These are phyloP conservation scores for Ceratocystis papillata DNA, from an alignment of 2,329 filamentous ascomycete species.

Conservation along the genomic window DNA sequence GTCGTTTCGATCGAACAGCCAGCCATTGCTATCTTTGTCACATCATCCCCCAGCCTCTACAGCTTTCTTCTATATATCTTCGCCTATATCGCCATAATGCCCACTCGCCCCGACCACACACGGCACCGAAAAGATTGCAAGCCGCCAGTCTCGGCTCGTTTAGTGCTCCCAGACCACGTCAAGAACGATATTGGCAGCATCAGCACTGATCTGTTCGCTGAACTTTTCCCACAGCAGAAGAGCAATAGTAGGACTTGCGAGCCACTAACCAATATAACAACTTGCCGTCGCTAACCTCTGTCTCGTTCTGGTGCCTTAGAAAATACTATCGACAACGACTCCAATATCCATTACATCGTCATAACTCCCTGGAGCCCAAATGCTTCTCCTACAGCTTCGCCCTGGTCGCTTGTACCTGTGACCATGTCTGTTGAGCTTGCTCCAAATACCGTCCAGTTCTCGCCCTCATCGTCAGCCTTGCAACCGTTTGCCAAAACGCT, in stretches of 20 bases:
- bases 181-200: conserved; percentile 77
- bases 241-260: conserved; percentile 10
- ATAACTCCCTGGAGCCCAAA: conserved; percentile 62
- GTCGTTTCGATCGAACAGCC: too few relatives aligned
- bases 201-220: conserved; percentile 73
- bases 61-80: not conserved
- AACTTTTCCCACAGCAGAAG: conserved; percentile 54
- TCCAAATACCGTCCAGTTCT: conserved; percentile 69
- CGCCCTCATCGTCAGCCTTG: conserved; percentile 58
- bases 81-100: conserved; percentile 5
- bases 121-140: conserved; percentile 44
- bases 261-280: not conserved
- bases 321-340: conserved; percentile 32
- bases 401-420: conserved; percentile 80
- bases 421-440: conserved; percentile 53
- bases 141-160: conserved; percentile 62
- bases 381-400: conserved; percentile 47
- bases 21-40: not conserved
- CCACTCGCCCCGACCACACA: conserved; percentile 3
- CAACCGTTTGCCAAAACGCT: conserved; percentile 68
- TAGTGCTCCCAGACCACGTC: conserved; percentile 75
- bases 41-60: not conserved
- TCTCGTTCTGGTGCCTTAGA: conserved; percentile 21
- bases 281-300: conserved; percentile 25
- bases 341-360: conserved; percentile 52